Evolutionary conservation across 257 asterid genomes (phyloP).

Genomic region (Lavandula angustifolia): DNA sequence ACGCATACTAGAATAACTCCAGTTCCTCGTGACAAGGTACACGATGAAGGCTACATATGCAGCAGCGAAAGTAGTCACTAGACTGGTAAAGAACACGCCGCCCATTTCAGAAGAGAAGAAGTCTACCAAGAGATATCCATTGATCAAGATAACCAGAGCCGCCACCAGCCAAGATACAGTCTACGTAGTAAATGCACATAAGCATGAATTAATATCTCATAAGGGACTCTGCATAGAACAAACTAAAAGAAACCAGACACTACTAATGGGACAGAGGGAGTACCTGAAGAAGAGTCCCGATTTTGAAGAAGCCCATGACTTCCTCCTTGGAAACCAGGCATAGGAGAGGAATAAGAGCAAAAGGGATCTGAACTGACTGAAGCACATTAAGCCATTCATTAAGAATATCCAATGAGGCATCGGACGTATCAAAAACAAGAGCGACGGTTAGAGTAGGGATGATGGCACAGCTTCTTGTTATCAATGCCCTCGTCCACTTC

Average conservation of each 20-base stretch:
- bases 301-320: conserved; percentile 77
- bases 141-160: conserved; percentile 62
- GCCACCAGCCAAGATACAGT: conserved; percentile 68
- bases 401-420: conserved; percentile 61
- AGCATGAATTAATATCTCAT: neutral
- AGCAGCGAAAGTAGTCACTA: conserved; percentile 45
- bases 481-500: conserved; percentile 76
- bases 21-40: conserved; percentile 57
- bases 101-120: conserved; percentile 59
- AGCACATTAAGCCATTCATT: conserved; percentile 86
- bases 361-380: conserved; percentile 80
- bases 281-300: conserved; percentile 69
- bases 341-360: conserved; percentile 80
- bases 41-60: conserved; percentile 55
- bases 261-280: no score
- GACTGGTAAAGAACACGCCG: conserved; percentile 45
- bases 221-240: no score
- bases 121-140: conserved; percentile 68
- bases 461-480: conserved; percentile 75
- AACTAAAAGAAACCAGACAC: no score
- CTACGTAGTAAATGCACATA: conserved; percentile 31
- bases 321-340: conserved; percentile 75
- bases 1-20: conserved; percentile 37
- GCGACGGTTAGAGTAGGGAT: conserved; percentile 74
- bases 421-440: conserved; percentile 64